Evolutionary conservation across 106 monocot genomes (phyloP).

Genomic region (Phalaenopsis equestris): DNA sequence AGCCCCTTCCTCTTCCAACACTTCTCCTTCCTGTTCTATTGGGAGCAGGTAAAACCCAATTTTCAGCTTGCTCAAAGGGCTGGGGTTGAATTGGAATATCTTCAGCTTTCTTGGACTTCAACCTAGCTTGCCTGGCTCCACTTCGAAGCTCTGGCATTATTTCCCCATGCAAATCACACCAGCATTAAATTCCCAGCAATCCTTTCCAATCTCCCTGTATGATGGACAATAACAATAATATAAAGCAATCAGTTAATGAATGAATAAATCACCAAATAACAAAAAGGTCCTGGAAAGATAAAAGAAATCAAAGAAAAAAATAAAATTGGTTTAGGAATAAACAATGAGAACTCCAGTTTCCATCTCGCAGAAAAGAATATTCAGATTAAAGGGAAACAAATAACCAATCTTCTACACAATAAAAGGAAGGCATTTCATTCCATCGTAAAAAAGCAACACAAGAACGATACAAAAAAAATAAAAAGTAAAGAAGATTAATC

Average conservation of each 20-base stretch:
- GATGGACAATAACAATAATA: background rate
- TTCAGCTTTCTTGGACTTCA: slow-evolving; percentile 68
- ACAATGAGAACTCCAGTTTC: background rate
- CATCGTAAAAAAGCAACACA: background rate
- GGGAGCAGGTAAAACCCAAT: slow-evolving; percentile 29
- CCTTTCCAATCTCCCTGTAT: slow-evolving; percentile 25
- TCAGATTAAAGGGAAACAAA: background rate
- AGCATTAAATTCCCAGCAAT: slow-evolving; percentile 24
- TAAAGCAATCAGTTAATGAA: background rate
- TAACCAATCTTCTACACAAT: background rate
- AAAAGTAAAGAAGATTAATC: background rate
- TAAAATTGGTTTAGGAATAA: background rate
- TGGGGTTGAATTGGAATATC: slow-evolving; percentile 36
- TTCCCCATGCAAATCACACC: slow-evolving; percentile 78
- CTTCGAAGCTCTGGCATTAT: slow-evolving; percentile 99
- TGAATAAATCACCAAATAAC: background rate
- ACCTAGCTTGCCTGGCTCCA: slow-evolving; percentile 86
- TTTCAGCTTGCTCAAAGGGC: slow-evolving; percentile 46
- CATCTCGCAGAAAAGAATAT: background rate
- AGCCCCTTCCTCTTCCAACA: slow-evolving; percentile 69
- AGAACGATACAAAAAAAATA: background rate
- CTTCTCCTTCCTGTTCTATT: slow-evolving; percentile 56
- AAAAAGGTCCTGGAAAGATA: background rate
- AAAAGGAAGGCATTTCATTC: background rate
- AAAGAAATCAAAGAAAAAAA: background rate